Conservation (phyloP, 2,329 filamentous ascomycete genomes). For the Eurotiales sp. region DNA sequence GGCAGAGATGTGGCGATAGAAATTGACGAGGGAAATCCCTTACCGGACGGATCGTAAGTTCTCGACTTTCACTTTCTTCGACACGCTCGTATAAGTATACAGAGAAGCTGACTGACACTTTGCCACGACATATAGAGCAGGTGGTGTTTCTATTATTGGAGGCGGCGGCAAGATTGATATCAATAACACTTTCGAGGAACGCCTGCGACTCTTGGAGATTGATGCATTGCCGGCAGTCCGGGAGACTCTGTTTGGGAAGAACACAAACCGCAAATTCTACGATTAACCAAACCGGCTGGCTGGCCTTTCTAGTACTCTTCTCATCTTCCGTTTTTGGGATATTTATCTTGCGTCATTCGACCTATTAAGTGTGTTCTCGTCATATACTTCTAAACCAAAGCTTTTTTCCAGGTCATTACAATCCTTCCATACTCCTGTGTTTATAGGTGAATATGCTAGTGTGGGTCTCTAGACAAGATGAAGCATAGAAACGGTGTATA, state of each 20-base stretch:
- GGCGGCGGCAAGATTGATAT: slow-evolving; percentile 92
- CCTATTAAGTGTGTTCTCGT: not conserved
- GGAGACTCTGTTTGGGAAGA: slow-evolving; percentile 85
- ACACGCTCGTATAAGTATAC: slow-evolving; percentile 16
- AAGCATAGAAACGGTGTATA: slow-evolving; percentile 9
- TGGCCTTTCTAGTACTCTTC: not conserved
- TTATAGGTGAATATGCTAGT: slow-evolving; percentile 1
- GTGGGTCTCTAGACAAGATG: not conserved
- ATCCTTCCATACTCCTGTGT: slow-evolving; percentile 5
- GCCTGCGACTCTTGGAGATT: slow-evolving; percentile 77
- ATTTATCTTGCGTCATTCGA: not conserved
- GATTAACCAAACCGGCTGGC: slow-evolving; percentile 56
- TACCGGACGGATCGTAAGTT: slow-evolving; percentile 80
- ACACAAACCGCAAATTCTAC: slow-evolving; percentile 91
- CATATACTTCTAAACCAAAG: slow-evolving; percentile 5
- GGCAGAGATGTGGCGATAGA: slow-evolving; percentile 66
- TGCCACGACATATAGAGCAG: slow-evolving; percentile 56
- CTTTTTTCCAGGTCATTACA: slow-evolving; percentile 6
- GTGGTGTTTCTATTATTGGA: slow-evolving; percentile 76
- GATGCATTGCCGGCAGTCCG: slow-evolving; percentile 81
- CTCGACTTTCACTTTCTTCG: not conserved
- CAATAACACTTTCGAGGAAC: slow-evolving; percentile 96
- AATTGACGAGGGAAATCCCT: slow-evolving; percentile 73
- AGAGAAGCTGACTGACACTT: not conserved
- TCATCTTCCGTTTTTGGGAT: not conserved